Evolutionary conservation across 768 basidiomycete genomes (phyloP), one percentile per base, ranked within the genome.

Genomic region (Mycena filopes): DNA sequence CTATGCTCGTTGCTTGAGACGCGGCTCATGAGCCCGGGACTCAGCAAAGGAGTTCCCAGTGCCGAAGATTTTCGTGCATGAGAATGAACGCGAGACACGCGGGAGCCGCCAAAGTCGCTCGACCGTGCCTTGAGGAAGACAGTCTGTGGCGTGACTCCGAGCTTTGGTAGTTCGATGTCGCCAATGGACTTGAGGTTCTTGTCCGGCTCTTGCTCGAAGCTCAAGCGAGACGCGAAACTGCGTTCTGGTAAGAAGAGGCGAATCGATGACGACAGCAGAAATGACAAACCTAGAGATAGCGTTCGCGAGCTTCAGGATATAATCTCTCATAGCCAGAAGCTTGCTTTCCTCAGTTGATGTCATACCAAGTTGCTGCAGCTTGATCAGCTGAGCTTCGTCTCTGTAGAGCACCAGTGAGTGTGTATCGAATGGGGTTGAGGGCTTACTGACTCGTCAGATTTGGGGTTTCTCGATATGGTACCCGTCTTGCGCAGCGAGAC

Each of bases 281-380:
- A 29, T 29, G 21, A 55, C 82, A 21, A 66, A 93, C 93, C 91
- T 95, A 41, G 91, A 87, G 0, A 88, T 88, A 2, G 91, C 89
- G 65, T 89, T 88, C 0, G 95, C 93, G 10, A 96, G 83, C 73
- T 95, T 96, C 54, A 92, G 75, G 46, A 94, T 89, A 73, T 97
- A 95, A 66, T 97, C 95, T 23, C 91, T 83, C 89, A 99, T 88
- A 0, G 93, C 88, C n/a, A 88, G 79, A 23, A 99, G 80, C 75
- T 99, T 98, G 59, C 79, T 84, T 74, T 98, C 96, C 71, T 97
- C 96, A 26, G 81, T 80, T 3, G 84, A 65, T 1, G 87, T 90
- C 91, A 98, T 95, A 2, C 96, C 97, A 18, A 98, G 78, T 72
- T 95, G 92, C 68, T 94, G 93, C 43, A 98, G 76, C 76, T 92